Conservation (phyloP, 768 basidiomycete genomes). For the Russula compacta region DNA sequence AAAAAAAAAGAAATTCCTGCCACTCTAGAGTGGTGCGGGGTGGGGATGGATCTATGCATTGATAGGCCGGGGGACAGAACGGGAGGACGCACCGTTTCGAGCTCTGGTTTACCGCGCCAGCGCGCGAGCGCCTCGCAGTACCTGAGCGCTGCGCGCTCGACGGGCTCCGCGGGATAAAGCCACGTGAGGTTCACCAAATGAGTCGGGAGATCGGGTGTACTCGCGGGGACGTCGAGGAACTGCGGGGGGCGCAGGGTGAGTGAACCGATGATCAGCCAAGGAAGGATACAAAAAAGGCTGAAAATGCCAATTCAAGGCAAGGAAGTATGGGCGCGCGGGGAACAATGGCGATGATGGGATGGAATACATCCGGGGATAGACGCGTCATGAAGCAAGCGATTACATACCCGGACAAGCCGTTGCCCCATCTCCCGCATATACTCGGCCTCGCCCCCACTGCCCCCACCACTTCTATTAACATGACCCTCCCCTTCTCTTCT, state of each 20-base stretch:
- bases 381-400: background rate
- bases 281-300: too few species aligned
- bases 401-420: conserved; percentile 55
- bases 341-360: background rate
- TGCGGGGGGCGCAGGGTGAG: conserved; percentile 23
- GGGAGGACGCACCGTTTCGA: conserved; percentile 50
- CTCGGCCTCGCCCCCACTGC: conserved; percentile 53
- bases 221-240: conserved; percentile 70
- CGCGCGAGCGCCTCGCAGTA: conserved; percentile 76
- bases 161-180: conserved; percentile 73
- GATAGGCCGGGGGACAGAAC: background rate
- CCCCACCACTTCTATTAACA: background rate
- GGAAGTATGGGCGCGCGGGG: too few species aligned
- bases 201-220: conserved; percentile 65
- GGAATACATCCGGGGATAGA: background rate
- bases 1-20: background rate
- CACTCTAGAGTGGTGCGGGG: background rate
- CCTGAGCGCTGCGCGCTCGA: conserved; percentile 67
- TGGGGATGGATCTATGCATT: background rate
- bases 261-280: background rate
- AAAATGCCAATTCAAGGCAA: too few species aligned
- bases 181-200: conserved; percentile 74
- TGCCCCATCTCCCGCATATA: conserved; percentile 70
- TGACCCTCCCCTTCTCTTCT: too few species aligned
- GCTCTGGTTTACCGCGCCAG: conserved; percentile 80